phyloP scores from a whole-genome alignment of 2,329 filamentous ascomycete genomes.

The Penicillium digitatum region DNA sequence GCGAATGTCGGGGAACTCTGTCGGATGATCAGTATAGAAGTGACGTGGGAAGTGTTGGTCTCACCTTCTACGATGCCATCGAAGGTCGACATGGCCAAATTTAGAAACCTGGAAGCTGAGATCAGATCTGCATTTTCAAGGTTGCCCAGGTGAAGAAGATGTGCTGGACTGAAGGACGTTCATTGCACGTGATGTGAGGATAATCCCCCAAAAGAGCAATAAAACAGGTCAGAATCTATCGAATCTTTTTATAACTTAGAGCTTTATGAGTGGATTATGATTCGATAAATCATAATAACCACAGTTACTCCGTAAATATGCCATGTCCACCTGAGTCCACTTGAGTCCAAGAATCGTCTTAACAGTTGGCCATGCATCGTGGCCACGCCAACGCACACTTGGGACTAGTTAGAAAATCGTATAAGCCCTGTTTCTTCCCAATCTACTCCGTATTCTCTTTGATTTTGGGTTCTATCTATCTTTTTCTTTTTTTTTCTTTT shows the following conservation, averaged over 20 bases:
- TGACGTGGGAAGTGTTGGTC: background rate
- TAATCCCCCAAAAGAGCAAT: background rate
- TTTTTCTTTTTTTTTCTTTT: background rate
- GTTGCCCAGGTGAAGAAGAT: background rate
- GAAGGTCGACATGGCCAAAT: constrained; percentile 31
- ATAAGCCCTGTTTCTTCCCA: background rate
- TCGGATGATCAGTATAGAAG: background rate
- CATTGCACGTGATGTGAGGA: constrained; percentile 5
- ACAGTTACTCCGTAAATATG: background rate
- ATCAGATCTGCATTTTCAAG: background rate
- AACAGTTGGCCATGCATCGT: constrained; percentile 4
- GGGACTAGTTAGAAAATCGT: background rate
- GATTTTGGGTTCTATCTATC: background rate
- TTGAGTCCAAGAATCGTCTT: background rate
- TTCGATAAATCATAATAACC: background rate
- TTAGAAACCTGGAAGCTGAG: background rate
- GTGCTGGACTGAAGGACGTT: too few species aligned
- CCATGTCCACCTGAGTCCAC: background rate
- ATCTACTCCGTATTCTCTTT: background rate
- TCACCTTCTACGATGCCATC: constrained; percentile 31
- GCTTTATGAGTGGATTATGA: background rate
- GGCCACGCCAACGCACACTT: constrained; percentile 9
- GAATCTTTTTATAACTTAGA: background rate
- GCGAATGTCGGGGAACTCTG: constrained; percentile 74
- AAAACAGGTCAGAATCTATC: background rate